A percentile compares a stretch with the other conserved stretches of the same genome.
Evolutionary conservation across 2,329 filamentous ascomycete species (phyloP).

Genomic region (Myriosclerotinia duriaeana): DNA sequence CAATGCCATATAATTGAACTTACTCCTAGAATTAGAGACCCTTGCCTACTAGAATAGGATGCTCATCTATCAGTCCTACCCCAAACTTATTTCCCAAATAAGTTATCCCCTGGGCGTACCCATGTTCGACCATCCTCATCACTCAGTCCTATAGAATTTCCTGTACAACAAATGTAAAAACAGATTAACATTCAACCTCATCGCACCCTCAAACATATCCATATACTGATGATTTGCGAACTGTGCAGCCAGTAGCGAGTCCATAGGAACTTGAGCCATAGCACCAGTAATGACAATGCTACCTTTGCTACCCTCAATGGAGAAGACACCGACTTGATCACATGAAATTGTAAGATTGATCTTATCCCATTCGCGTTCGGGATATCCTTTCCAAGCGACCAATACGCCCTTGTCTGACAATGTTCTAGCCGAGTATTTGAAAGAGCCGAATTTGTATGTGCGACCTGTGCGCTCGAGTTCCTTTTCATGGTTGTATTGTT

Average conservation of each 20-base stretch:
- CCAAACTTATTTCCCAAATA: background rate
- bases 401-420: slow-evolving; percentile 92
- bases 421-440: slow-evolving; percentile 90
- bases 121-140: slow-evolving; percentile 21
- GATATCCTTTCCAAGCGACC: slow-evolving; percentile 84
- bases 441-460: slow-evolving; percentile 95
- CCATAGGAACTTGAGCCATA: slow-evolving; percentile 82
- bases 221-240: slow-evolving; percentile 97
- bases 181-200: slow-evolving; percentile 93
- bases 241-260: slow-evolving; percentile 92
- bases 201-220: slow-evolving; percentile 81
- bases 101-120: background rate
- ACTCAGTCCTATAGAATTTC: slow-evolving; percentile 85
- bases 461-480: slow-evolving; percentile 90
- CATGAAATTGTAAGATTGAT: slow-evolving; percentile 93
- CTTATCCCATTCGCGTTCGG: slow-evolving; percentile 81
- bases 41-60: slow-evolving; percentile 9
- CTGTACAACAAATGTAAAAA: slow-evolving; percentile 96
- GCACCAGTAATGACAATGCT: slow-evolving; percentile 96
- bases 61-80: background rate
- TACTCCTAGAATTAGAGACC: slow-evolving; percentile 18
- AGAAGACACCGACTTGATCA: slow-evolving; percentile 92
- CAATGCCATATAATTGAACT: slow-evolving; percentile 31
- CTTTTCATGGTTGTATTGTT: slow-evolving; percentile 97
- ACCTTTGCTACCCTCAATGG: slow-evolving; percentile 84